phyloP scores from a whole-genome alignment of 106 monocot species.

The Phalaenopsis equestris region DNA sequence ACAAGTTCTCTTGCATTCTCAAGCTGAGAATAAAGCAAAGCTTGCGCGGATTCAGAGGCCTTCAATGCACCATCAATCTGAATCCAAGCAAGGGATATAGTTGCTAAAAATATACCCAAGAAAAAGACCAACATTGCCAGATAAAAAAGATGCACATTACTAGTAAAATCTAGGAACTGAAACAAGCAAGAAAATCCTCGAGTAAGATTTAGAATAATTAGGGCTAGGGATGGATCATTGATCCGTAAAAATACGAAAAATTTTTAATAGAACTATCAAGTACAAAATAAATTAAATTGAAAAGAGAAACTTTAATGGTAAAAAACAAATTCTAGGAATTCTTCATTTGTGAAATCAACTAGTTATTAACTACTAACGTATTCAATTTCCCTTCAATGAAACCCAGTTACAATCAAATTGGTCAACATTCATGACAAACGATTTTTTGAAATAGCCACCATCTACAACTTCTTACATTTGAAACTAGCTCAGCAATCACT shows the following conservation, averaged over 20 bases:
- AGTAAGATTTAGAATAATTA: background rate
- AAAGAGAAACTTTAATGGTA: background rate
- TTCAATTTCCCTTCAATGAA: background rate
- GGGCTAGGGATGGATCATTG: background rate
- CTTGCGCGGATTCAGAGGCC: conserved; percentile 61
- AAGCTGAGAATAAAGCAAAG: conserved; percentile 44
- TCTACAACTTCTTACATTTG: no score
- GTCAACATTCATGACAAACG: background rate
- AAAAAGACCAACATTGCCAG: background rate
- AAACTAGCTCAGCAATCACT: no score
- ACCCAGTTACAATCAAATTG: background rate
- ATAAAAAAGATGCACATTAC: background rate
- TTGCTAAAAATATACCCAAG: background rate
- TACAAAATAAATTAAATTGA: background rate
- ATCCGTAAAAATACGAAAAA: background rate
- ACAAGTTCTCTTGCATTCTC: conserved; percentile 41
- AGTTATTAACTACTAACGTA: background rate
- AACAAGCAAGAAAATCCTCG: background rate
- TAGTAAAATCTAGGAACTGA: background rate
- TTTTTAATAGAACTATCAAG: background rate
- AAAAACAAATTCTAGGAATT: background rate
- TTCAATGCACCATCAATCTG: conserved; percentile 71
- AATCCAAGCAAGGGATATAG: background rate
- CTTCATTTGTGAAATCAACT: background rate
- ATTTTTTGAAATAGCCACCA: background rate